These are phyloP conservation scores for Phytopythium kandeliae DNA, from an alignment of 352 stramenopile genomes.

Conservation along the genomic window DNA sequence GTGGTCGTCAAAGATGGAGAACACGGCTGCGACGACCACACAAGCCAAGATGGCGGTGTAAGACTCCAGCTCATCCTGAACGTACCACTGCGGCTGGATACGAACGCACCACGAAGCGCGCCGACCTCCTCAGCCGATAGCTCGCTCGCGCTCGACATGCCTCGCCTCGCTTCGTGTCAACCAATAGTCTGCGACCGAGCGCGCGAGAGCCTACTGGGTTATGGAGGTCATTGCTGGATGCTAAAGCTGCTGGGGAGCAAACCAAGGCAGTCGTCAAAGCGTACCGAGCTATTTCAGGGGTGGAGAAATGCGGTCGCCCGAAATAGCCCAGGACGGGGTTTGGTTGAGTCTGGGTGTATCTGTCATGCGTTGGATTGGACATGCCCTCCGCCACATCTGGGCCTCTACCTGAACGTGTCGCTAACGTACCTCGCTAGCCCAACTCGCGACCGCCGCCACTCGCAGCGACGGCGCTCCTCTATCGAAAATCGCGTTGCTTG, in stretches of 20 bases:
- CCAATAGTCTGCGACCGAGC: background rate
- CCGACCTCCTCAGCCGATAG: conserved; percentile 71
- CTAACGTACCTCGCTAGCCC: background rate
- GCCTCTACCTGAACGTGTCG: background rate
- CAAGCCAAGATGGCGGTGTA: background rate
- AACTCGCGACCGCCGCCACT: background rate
- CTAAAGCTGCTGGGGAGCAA: background rate
- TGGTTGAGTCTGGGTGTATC: background rate
- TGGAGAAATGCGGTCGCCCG: background rate
- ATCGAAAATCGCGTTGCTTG: background rate
- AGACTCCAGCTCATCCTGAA: background rate
- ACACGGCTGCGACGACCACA: conserved; percentile 35
- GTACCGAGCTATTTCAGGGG: background rate
- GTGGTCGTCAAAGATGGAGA: conserved; percentile 71
- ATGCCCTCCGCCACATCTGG: background rate
- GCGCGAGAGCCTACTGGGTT: background rate
- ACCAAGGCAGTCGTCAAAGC: background rate
- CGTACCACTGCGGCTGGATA: background rate
- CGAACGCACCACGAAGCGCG: conserved; percentile 47
- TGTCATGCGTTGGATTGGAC: background rate
- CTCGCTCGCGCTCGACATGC: conserved; percentile 11
- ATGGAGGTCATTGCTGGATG: background rate
- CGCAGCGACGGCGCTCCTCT: background rate
- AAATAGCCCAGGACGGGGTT: background rate
- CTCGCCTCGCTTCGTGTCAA: background rate